These are phyloP conservation scores for Hordeum marinum DNA, from an alignment of 176 grass and related monocot species.

Conservation along the genomic window DNA sequence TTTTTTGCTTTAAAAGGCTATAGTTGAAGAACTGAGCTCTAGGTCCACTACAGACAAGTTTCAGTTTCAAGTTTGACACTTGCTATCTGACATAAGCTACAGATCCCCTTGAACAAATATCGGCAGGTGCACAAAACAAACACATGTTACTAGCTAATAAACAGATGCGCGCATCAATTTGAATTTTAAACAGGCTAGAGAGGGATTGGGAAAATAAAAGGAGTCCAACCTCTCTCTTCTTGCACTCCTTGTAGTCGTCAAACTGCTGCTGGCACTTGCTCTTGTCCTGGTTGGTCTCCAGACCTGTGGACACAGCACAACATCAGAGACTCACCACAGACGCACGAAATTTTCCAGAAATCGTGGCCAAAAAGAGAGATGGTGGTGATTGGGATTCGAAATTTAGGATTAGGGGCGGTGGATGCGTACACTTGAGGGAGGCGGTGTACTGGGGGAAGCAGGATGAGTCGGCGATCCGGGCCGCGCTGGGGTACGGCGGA, in stretches of 20 bases:
- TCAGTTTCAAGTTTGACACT: neutral
- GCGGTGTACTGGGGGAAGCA: constrained; percentile 89
- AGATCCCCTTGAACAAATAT: neutral
- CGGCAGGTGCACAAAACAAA: neutral
- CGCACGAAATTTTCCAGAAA: neutral
- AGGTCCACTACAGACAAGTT: neutral
- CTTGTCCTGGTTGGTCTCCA: constrained; percentile 76
- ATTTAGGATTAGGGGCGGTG: neutral
- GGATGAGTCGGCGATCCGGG: constrained; percentile 59
- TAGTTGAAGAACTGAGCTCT: neutral
- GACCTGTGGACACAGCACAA: constrained; percentile 22
- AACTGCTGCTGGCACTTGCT: constrained; percentile 88
- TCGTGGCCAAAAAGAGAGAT: neutral
- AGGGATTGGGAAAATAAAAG: neutral
- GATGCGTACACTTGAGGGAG: constrained; percentile 72
- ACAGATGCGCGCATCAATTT: neutral
- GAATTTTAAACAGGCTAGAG: neutral
- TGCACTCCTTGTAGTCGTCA: constrained; percentile 90
- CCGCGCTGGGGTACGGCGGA: constrained; percentile 56
- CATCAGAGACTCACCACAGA: neutral
- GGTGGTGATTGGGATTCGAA: neutral
- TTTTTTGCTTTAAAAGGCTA: neutral
- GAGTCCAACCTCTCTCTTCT: constrained; percentile 73
- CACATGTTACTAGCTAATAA: neutral
- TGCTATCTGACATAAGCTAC: neutral